Percentiles rank a stretch among this genome's conserved stretches.
These are phyloP conservation scores for Eleusine coracana DNA, from an alignment of 176 grass and related monocot genomes.

Conservation along the genomic window DNA sequence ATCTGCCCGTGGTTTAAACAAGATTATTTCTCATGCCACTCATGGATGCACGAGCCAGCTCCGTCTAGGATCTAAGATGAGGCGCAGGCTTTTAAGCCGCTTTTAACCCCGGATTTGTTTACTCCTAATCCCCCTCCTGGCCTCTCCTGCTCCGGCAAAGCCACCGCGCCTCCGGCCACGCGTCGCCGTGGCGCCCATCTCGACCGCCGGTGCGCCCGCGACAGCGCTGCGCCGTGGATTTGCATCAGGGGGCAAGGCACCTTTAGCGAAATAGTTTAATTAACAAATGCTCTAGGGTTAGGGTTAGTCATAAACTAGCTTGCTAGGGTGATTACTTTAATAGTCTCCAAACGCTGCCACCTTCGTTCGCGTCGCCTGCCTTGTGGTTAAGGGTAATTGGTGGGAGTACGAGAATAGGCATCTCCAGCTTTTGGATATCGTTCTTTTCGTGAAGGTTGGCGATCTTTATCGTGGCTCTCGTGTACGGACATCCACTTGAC, in stretches of 20 bases:
- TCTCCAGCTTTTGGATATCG: conserved; percentile 61
- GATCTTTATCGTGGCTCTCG: conserved; percentile 30
- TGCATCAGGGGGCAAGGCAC: not conserved
- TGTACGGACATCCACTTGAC: conserved; percentile 43
- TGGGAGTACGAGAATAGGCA: conserved; percentile 56
- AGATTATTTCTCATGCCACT: conserved; percentile 40
- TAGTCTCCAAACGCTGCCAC: not conserved
- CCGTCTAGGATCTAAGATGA: conserved; percentile 30
- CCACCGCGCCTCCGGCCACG: conserved; percentile 24
- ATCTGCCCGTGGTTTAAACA: conserved; percentile 40
- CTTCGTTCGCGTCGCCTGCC: not conserved
- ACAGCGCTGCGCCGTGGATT: conserved; percentile 29
- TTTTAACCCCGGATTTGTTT: conserved; percentile 29
- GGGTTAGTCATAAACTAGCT: conserved; percentile 20
- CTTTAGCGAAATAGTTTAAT: not conserved
- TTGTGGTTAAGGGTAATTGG: conserved; percentile 28
- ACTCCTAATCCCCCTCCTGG: not conserved
- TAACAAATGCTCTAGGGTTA: not conserved
- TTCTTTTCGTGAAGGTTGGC: conserved; percentile 28
- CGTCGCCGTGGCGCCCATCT: conserved; percentile 39
- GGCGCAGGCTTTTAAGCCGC: conserved; percentile 33
- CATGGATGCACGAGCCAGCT: conserved; percentile 37
- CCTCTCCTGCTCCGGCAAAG: conserved; percentile 46
- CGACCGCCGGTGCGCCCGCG: conserved; percentile 1
- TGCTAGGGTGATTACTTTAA: conserved; percentile 7